Percentiles rank a stretch among this genome's conserved stretches.
Conservation (phyloP, 345 rosid species). For the Hypericum perforatum region DNA sequence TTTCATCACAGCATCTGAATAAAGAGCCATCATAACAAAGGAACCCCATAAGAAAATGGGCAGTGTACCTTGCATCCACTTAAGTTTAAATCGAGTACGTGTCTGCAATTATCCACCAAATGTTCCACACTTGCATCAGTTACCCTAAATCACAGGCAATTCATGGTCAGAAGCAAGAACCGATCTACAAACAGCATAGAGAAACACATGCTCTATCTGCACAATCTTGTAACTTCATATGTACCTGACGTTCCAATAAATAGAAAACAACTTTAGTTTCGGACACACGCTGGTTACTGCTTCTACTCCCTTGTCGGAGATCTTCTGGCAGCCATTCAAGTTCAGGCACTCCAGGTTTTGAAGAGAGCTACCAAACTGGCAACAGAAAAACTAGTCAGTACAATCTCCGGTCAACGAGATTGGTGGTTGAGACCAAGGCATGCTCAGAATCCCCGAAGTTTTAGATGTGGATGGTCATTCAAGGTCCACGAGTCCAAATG, state of each 20-base stretch:
- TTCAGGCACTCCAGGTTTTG: constrained; percentile 59
- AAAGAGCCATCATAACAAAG: no score
- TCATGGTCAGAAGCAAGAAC: not conserved
- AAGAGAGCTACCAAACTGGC: constrained; percentile 48
- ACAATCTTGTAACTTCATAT: constrained; percentile 10
- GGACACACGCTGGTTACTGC: constrained; percentile 53
- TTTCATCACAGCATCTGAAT: no score
- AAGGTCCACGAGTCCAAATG: no score
- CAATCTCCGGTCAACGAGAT: not conserved
- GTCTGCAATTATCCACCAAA: constrained; percentile 59
- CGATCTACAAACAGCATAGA: not conserved
- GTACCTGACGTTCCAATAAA: constrained; percentile 95
- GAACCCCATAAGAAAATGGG: no score
- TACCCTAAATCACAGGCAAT: constrained; percentile 42
- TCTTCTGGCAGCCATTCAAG: constrained; percentile 91
- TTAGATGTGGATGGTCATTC: no score
- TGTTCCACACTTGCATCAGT: constrained; percentile 50
- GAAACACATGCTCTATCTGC: constrained; percentile 6
- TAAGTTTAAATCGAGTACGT: constrained; percentile 58
- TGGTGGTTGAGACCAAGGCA: no score
- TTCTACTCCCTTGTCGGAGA: constrained; percentile 74
- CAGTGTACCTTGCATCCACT: constrained; percentile 86
- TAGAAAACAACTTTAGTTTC: constrained; percentile 58
- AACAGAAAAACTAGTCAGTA: constrained; percentile 4
- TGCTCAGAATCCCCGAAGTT: no score